phyloP scores from a whole-genome alignment of 345 rosid genomes.

The Pistacia atlantica region DNA sequence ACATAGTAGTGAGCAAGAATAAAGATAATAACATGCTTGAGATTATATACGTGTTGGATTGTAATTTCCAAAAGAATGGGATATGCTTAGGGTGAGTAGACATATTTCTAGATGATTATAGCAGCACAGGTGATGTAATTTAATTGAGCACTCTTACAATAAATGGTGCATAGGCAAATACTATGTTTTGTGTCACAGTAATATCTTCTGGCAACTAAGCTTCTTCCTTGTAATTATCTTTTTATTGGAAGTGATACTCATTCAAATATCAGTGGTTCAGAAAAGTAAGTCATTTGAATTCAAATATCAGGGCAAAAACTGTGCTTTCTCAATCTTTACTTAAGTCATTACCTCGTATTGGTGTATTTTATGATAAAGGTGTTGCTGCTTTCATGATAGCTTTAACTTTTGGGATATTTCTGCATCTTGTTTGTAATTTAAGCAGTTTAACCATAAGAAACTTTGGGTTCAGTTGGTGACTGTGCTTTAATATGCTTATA shows the following conservation, averaged over 20 bases:
- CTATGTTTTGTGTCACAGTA: background rate
- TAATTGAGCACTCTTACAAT: background rate
- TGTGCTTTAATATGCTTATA: background rate
- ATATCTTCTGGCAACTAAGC: background rate
- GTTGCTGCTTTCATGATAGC: background rate
- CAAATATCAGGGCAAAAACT: no score
- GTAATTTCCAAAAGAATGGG: constrained; percentile 5
- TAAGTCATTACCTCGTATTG: background rate
- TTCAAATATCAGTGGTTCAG: background rate
- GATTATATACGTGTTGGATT: background rate
- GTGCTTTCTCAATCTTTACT: background rate
- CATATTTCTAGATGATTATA: background rate
- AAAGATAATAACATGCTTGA: background rate
- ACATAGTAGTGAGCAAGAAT: background rate
- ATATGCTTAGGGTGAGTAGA: background rate
- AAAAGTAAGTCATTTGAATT: background rate
- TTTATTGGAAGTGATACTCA: background rate
- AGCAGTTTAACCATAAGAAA: background rate
- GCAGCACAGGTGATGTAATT: background rate
- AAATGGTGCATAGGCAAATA: background rate
- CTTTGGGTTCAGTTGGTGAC: background rate
- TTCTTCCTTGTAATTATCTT: background rate
- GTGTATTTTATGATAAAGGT: background rate
- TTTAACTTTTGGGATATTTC: background rate
- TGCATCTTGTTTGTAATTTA: background rate